phyloP scores from a whole-genome alignment of 495 filamentous ascomycete species.

The Daldinia grandis region DNA sequence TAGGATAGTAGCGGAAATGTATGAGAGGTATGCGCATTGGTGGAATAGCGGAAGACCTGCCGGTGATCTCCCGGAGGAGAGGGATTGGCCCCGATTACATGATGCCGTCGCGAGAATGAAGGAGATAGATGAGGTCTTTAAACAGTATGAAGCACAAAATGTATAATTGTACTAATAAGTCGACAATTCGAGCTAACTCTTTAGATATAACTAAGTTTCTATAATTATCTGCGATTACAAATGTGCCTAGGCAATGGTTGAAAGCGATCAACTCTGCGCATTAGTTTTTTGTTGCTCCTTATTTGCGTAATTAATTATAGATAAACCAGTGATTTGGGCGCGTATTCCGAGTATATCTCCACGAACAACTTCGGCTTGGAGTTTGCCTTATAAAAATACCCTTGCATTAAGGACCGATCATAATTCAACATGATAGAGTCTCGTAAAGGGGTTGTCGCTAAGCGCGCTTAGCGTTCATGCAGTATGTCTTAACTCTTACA shows the following conservation, averaged over 20 bases:
- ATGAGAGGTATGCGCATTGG: constrained; percentile 57
- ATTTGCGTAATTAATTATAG: neutral
- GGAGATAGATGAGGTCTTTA: constrained; percentile 53
- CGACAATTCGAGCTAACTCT: no score
- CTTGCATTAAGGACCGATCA: neutral
- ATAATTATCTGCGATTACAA: no score
- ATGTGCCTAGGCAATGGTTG: neutral
- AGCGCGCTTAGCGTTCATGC: neutral
- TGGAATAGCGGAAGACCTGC: constrained; percentile 23
- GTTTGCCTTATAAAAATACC: neutral
- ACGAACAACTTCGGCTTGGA: neutral
- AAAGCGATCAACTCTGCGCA: neutral
- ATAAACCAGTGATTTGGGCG: neutral
- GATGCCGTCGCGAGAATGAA: constrained; percentile 39
- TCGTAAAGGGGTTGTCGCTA: neutral
- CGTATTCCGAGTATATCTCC: neutral
- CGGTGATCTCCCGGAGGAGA: constrained; percentile 30
- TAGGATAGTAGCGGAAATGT: constrained; percentile 57
- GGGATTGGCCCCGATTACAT: constrained; percentile 37
- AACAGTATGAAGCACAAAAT: constrained; percentile 48
- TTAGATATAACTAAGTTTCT: no score
- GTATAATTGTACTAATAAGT: neutral
- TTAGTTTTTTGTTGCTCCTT: neutral
- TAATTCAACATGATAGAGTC: neutral
- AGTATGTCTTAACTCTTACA: neutral